Evolutionary conservation across 2,329 filamentous ascomycete species (phyloP), one percentile per base, ranked within the genome.

Genomic region (Penicillium vulpinum): DNA sequence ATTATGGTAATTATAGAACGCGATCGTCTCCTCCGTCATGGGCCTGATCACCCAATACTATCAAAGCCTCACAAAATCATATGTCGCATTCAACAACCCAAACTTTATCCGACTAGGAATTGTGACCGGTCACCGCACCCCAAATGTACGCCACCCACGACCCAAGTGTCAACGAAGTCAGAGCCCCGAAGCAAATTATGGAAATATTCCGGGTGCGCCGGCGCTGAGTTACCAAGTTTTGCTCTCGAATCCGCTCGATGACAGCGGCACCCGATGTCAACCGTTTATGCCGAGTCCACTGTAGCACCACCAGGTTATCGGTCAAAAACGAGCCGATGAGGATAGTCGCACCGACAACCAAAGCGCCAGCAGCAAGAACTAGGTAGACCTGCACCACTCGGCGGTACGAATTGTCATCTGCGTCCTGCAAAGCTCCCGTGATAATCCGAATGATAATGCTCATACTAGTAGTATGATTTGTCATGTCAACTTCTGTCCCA

Each of bases 391-490:
- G 75, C 0, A 83, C 78, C 0, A 85, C 84, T 1, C 78, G 77
- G 46, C 80, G 72, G 60, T 87, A 87, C 0, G 78, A 81, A 59
- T 85, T 77, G 51, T 83, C 65, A 50, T 85, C 83, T 4, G 74
- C 74, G 54, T 87, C 85, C 60, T 87, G 85, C 0, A 87, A 78
- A 0, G 80, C 81, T 1, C 84, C 84, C 0, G 82, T 80, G 21
- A 85, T 73, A 41, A 87, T 80, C 0, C 83, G 76, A 1, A 87
- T 74, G 51, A 87, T 82, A 57, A 87, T 85, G 57, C 77, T 85
- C 82, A 86, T 86, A 29, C 79, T 81, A 67, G 36, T 81, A 67
- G 36, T 5, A 28, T 13, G 0, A 11, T 43, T n/a, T 29, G 46
- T 11, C 46, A 49, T 22, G 54, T 51, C 28, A 58, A 44, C 5